A percentile compares a stretch with the other conserved stretches of the same genome.
Evolutionary conservation across 2,329 filamentous ascomycete species (phyloP).

Genomic region (Aspergillus novofumigatus): DNA sequence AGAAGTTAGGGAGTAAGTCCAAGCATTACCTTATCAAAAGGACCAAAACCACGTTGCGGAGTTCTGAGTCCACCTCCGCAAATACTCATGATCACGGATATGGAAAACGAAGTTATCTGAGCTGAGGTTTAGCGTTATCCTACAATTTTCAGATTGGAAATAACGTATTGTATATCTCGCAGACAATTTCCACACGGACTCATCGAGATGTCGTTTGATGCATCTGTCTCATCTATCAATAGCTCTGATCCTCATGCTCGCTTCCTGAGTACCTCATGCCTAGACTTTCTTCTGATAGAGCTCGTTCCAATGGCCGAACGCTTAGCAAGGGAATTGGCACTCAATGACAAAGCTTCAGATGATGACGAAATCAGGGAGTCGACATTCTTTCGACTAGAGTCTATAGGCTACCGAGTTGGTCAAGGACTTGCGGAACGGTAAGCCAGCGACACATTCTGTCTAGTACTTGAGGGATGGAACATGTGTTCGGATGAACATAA

Average conservation of each 20-base stretch:
- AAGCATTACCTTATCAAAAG: not conserved
- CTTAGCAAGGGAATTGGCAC: conserved; percentile 65
- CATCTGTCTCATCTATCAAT: conserved; percentile 64
- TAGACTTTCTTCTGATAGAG: conserved; percentile 95
- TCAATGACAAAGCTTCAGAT: conserved; percentile 27
- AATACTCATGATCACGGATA: not conserved
- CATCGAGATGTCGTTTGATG: conserved; percentile 65
- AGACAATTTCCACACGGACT: conserved; percentile 5
- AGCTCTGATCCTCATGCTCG: conserved; percentile 68
- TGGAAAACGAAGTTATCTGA: not conserved
- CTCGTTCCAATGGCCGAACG: conserved; percentile 91
- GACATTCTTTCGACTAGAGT: conserved; percentile 79
- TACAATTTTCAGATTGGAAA: not conserved
- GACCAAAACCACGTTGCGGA: not conserved
- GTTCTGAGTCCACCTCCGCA: not conserved
- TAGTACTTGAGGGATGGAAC: not conserved
- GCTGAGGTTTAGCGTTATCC: not conserved
- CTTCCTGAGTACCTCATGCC: conserved; percentile 76
- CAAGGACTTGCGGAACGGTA: conserved; percentile 88
- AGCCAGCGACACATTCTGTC: not conserved
- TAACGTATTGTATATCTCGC: not conserved
- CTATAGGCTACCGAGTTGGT: conserved; percentile 84
- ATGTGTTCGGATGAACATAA: not conserved
- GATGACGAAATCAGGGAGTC: conserved; percentile 78
- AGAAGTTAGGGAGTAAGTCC: not conserved